Base-by-base conservation (phyloP, 2,329 filamentous ascomycete species). In the Aspergillus uvarum region DNA sequence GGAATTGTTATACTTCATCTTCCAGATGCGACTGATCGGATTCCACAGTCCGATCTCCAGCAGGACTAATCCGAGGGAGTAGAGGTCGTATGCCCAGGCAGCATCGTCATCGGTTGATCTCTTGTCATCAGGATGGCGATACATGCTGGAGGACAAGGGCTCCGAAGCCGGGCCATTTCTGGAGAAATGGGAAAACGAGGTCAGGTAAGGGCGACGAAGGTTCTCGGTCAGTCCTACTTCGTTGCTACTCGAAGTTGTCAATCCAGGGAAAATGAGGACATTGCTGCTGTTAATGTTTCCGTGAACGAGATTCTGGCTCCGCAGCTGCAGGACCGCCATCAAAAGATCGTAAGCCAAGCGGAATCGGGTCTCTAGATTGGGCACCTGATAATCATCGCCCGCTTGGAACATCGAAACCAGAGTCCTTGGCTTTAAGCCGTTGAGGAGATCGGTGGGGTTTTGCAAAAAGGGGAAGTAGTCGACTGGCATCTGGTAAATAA, bases 261-360 rank as follows among this genome's bases (percentile, higher is more conserved):
- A 62, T 4, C 71, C 75, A 2, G 73, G 80, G 56, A 87, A 84
- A 32, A 88, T 83, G 16, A 88, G 75, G 29, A 88, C 79, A 67
- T 87, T 88, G 70, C 81, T 85, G 74, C 85, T 87, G 72, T 87
- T 88, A 67, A 89, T 82, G 65, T 87, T 85, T 53, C 85, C 83
- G 72, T 88, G 86, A 6, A 83, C 79, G 19, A 85, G 74, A 47
- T 83, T 81, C 60, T 83, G 81, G 44, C 79, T 81, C 71, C 87
- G 81, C 32, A 88, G 72, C 58, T 84, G 82, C 61, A 83, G 78
- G 24, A 86, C 78, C 2, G 84, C 83, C 62, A 84, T 78, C 22
- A 82, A 78, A 21, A 88, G 76, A 51, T 85, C 85, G 61, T 86
- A 82, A 4, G 85, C 86, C 35, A 89, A 75, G 35, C 83, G 81